Percentiles rank a stretch among this genome's conserved stretches.
Conservation (phyloP, 805 yeast genomes). For the Wickerhamiella qilinensis region DNA sequence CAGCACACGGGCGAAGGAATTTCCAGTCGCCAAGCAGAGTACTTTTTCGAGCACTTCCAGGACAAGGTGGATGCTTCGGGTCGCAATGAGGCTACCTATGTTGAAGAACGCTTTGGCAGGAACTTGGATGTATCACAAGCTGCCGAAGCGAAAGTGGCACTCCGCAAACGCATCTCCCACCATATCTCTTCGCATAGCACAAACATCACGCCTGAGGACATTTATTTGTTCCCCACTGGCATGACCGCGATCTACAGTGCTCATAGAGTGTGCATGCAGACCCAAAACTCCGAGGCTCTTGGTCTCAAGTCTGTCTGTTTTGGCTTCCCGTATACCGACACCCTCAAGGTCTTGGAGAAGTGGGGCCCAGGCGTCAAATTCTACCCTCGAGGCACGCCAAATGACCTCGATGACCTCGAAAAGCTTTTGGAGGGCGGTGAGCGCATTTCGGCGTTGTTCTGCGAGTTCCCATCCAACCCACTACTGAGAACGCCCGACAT, state of each 20-base stretch:
- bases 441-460: constrained; percentile 54
- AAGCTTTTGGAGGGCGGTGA: constrained; percentile 42
- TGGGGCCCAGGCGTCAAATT: constrained; percentile 88
- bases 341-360: constrained; percentile 66
- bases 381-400: constrained; percentile 64
- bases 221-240: constrained; percentile 75
- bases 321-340: constrained; percentile 94
- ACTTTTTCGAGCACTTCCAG: constrained; percentile 33
- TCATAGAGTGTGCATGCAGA: constrained; percentile 30
- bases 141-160: constrained; percentile 55
- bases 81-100: constrained; percentile 26
- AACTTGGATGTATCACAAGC: constrained; percentile 66
- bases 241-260: constrained; percentile 85
- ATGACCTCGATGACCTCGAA: constrained; percentile 48
- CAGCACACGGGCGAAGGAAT: constrained; percentile 97
- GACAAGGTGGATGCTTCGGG: constrained; percentile 5
- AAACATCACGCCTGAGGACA: constrained; percentile 32
- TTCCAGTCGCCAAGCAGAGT: constrained; percentile 79
- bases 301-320: constrained; percentile 62
- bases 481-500: constrained; percentile 72
- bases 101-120: constrained; percentile 85
- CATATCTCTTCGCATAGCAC: constrained; percentile 21
- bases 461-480: constrained; percentile 96
- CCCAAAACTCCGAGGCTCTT: constrained; percentile 9
- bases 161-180: constrained; percentile 45